phyloP scores from a whole-genome alignment of 2,329 filamentous ascomycete species.

The Dichotomopilus funicola region DNA sequence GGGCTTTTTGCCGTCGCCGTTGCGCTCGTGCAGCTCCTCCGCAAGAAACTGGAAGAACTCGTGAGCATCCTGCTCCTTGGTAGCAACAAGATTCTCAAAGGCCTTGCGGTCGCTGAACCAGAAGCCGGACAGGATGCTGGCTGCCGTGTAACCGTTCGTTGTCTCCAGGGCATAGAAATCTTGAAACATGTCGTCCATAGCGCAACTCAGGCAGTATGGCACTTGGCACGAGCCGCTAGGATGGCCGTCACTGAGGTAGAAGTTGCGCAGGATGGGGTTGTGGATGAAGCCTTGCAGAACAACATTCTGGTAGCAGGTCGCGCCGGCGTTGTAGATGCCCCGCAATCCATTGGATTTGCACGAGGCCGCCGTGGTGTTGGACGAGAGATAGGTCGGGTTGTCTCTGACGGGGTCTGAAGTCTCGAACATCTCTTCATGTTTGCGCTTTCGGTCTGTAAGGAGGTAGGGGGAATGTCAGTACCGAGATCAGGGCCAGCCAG shows the following conservation, averaged over 20 bases:
- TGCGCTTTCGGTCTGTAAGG: slow-evolving; percentile 61
- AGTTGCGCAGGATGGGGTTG: slow-evolving; percentile 85
- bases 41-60: slow-evolving; percentile 96
- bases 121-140: slow-evolving; percentile 80
- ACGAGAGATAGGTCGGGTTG: slow-evolving; percentile 68
- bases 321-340: slow-evolving; percentile 95
- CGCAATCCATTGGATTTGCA: slow-evolving; percentile 83
- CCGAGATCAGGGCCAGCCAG: neutral
- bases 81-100: slow-evolving; percentile 73
- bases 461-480: neutral
- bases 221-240: slow-evolving; percentile 65
- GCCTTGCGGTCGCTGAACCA: slow-evolving; percentile 77
- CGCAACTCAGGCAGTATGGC: slow-evolving; percentile 59
- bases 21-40: slow-evolving; percentile 81
- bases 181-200: slow-evolving; percentile 68
- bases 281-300: slow-evolving; percentile 90
- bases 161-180: slow-evolving; percentile 67
- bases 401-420: slow-evolving; percentile 53
- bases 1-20: slow-evolving; percentile 61
- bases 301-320: slow-evolving; percentile 97
- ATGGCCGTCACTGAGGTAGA: slow-evolving; percentile 87
- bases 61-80: slow-evolving; percentile 93
- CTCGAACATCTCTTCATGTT: slow-evolving; percentile 62
- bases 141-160: slow-evolving; percentile 83
- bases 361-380: slow-evolving; percentile 71